Percentiles rank a stretch among this genome's conserved stretches.
Conservation (phyloP, 345 rosid species). For the Eucalyptus coolabah region DNA sequence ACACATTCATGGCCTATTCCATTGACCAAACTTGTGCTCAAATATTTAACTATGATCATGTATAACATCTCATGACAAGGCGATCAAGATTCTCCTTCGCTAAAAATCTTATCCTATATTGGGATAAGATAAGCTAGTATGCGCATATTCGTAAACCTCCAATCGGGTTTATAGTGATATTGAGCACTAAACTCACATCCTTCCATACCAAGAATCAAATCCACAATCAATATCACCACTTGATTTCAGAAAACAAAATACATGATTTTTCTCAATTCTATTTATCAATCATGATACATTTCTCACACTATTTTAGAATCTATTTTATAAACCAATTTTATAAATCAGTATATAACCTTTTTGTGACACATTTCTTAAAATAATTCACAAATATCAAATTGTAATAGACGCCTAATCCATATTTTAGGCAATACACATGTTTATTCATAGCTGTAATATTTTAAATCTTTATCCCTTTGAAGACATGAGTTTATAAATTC, state of each 20-base stretch:
- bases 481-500: not conserved
- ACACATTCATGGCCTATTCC: not conserved
- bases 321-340: not conserved
- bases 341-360: no score
- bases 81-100: not conserved
- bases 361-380: no score
- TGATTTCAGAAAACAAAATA: not conserved
- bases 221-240: not conserved
- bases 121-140: not conserved
- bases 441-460: no score
- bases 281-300: not conserved
- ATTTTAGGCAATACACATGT: no score
- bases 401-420: no score
- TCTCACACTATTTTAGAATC: not conserved
- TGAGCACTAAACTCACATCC: not conserved
- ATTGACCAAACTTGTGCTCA: not conserved
- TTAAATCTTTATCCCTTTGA: no score
- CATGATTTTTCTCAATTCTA: no score
- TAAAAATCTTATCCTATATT: not conserved
- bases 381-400: no score
- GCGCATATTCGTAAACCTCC: accelerated
- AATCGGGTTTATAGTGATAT: not conserved
- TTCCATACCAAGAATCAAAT: not conserved
- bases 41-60: not conserved
- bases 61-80: not conserved